Conservation (phyloP, 2,329 filamentous ascomycete genomes). For the Macrophomina pseudophaseolina region DNA sequence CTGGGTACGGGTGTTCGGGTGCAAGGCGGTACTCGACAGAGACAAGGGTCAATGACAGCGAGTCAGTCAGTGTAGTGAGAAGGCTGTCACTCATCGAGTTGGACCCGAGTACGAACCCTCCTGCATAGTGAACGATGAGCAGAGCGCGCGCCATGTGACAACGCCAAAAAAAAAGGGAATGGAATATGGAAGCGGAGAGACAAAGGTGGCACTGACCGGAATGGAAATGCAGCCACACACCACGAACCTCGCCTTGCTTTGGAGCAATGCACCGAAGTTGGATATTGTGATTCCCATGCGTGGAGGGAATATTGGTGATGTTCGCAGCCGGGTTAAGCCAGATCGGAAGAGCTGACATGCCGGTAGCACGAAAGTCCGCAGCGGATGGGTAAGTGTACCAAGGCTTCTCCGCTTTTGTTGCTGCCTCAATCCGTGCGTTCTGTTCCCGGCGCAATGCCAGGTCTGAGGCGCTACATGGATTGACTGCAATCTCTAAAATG, state of each 20-base stretch:
- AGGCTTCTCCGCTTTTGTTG: too few relatives aligned
- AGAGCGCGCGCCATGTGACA: too few relatives aligned
- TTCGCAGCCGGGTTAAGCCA: too few relatives aligned
- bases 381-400: too few relatives aligned
- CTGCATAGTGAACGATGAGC: not conserved
- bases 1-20: conserved; percentile 26
- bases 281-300: not conserved
- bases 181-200: not conserved
- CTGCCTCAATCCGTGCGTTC: too few relatives aligned
- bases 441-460: too few relatives aligned
- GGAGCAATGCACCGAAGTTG: not conserved
- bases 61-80: not conserved
- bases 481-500: too few relatives aligned
- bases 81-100: not conserved
- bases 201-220: not conserved
- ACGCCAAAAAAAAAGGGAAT: too few relatives aligned
- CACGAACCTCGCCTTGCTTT: not conserved
- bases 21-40: conserved; percentile 30
- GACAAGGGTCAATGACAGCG: not conserved
- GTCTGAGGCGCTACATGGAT: too few relatives aligned
- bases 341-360: too few relatives aligned
- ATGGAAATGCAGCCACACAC: not conserved
- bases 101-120: not conserved
- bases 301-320: too few relatives aligned
- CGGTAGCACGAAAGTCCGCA: too few relatives aligned